Conservation (phyloP, 192 early-diverging fungal species). For the Spizellomyces sp. region DNA sequence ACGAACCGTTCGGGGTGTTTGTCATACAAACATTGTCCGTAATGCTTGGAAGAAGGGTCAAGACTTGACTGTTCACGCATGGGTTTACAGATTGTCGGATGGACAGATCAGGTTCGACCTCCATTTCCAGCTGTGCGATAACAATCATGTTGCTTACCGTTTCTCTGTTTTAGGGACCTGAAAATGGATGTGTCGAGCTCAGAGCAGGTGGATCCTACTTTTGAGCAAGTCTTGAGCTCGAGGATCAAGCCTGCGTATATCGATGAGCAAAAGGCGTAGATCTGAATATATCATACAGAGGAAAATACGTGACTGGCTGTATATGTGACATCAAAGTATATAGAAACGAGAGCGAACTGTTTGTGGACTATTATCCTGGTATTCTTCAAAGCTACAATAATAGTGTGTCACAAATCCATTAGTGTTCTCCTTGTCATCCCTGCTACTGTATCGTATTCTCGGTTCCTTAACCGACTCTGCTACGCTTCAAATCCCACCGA, state of each 20-base stretch:
- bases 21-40: slow-evolving; percentile 75
- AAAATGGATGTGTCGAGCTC: slow-evolving; percentile 7
- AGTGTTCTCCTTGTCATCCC: too few relatives aligned
- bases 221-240: slow-evolving; percentile 1
- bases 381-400: too few relatives aligned
- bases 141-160: neutral
- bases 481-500: too few relatives aligned
- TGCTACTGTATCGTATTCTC: too few relatives aligned
- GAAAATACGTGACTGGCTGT: too few relatives aligned
- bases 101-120: slow-evolving; percentile 25
- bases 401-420: too few relatives aligned
- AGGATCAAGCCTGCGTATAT: slow-evolving; percentile 8
- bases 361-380: too few relatives aligned
- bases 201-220: neutral
- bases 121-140: neutral
- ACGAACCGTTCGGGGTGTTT: slow-evolving; percentile 69
- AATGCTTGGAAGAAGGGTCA: slow-evolving; percentile 79
- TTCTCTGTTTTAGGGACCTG: slow-evolving; percentile 2
- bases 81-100: slow-evolving; percentile 44
- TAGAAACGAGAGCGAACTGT: too few relatives aligned
- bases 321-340: too few relatives aligned
- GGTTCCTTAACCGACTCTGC: too few relatives aligned
- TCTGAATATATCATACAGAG: neutral
- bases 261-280: neutral
- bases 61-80: slow-evolving; percentile 57